Conservation (phyloP, 2,329 filamentous ascomycete species). For the Cadophora sp. region DNA sequence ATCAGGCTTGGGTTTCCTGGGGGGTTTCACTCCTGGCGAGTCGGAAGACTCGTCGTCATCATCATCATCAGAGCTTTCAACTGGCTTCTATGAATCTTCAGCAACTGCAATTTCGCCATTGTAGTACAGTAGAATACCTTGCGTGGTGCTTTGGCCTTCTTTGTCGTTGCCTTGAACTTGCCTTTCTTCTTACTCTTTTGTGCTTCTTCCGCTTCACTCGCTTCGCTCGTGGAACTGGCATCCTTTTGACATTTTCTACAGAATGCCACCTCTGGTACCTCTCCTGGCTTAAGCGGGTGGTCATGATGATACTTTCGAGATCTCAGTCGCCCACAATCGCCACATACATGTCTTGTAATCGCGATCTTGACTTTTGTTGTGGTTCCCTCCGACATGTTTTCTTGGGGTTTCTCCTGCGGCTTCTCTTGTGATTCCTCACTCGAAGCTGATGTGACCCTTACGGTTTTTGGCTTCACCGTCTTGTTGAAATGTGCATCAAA, state of each 20-base stretch:
- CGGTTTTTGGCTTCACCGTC: not conserved
- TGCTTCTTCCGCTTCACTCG: conserved; percentile 19
- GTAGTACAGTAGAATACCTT: conserved; percentile 1
- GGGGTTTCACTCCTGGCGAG: not conserved
- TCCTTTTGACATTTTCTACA: conserved; percentile 48
- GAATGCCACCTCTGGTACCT: conserved; percentile 45
- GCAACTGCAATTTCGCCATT: not conserved
- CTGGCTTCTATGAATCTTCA: not conserved
- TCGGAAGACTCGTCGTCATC: conserved; percentile 6
- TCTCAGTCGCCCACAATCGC: conserved; percentile 49
- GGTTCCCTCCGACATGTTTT: conserved; percentile 2
- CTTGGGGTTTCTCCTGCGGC: conserved; percentile 10
- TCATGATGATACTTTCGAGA: conserved; percentile 49
- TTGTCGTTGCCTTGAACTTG: conserved; percentile 24
- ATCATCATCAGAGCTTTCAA: conserved; percentile 11
- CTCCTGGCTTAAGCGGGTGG: conserved; percentile 43
- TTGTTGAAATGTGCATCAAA: conserved; percentile 35
- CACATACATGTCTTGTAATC: conserved; percentile 51
- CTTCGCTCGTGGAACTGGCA: conserved; percentile 36
- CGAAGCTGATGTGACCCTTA: conserved; percentile 11
- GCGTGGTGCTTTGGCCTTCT: conserved; percentile 4
- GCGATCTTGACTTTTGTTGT: conserved; percentile 42
- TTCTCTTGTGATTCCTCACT: conserved; percentile 4
- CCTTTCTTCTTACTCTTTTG: conserved; percentile 27
- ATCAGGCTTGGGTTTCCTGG: conserved; percentile 13